phyloP scores from a whole-genome alignment of 805 yeast genomes.

The Candida mattraensis region DNA sequence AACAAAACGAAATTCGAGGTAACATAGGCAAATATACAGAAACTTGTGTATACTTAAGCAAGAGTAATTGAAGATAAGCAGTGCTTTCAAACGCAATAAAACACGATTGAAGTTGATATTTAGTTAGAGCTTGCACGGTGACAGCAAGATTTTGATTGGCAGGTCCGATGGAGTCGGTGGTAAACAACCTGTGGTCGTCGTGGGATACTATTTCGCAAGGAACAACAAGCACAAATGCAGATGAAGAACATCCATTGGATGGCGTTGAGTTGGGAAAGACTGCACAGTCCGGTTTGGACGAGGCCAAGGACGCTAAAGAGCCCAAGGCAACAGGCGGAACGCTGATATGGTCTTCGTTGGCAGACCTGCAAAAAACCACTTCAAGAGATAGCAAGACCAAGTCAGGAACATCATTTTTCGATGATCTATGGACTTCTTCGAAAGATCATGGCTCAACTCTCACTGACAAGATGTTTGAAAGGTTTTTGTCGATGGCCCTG shows the following conservation, averaged over 20 bases:
- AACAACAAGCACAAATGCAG: conserved; percentile 6
- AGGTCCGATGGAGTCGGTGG: conserved; percentile 34
- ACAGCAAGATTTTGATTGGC: too few species aligned
- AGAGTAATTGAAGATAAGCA: too few species aligned
- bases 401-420: conserved; percentile 20
- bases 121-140: too few species aligned
- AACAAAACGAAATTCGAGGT: too few species aligned
- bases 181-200: conserved; percentile 27
- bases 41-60: too few species aligned
- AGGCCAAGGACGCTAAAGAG: conserved; percentile 1
- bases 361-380: conserved; percentile 10
- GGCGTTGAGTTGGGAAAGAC: not conserved
- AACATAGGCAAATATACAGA: too few species aligned
- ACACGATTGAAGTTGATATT: too few species aligned
- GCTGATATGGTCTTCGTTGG: conserved; percentile 19
- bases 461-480: conserved; percentile 72
- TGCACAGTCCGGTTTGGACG: not conserved
- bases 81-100: too few species aligned
- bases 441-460: conserved; percentile 28
- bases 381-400: conserved; percentile 3
- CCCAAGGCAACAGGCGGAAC: conserved; percentile 11
- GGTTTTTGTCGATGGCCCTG: conserved; percentile 66
- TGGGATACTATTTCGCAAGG: conserved; percentile 26
- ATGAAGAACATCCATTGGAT: not conserved
- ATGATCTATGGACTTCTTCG: conserved; percentile 21